A percentile compares a stretch with the other conserved stretches of the same genome.
phyloP scores from a whole-genome alignment of 768 basidiomycete genomes.

The Lanmaoa pseudosensibilis region DNA sequence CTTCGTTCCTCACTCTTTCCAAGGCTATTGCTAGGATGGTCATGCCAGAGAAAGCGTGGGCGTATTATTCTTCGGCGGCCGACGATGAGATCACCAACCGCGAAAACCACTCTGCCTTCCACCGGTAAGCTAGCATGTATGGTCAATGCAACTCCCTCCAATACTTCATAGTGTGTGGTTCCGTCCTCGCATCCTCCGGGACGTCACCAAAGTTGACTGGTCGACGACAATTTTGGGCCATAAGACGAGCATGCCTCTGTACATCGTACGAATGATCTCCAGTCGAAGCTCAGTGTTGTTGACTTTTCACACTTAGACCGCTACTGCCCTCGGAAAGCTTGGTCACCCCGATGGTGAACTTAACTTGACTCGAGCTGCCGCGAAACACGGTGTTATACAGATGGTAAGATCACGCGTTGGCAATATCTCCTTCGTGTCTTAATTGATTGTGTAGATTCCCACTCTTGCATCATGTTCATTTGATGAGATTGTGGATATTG shows the following conservation, averaged over 20 bases:
- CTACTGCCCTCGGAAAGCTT: slow-evolving; percentile 89
- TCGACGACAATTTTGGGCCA: slow-evolving; percentile 81
- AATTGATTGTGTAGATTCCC: slow-evolving; percentile 63
- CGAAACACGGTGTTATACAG: slow-evolving; percentile 71
- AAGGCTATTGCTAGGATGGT: slow-evolving; percentile 81
- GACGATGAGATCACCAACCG: slow-evolving; percentile 92
- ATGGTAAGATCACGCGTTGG: slow-evolving; percentile 45
- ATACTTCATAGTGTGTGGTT: slow-evolving; percentile 70
- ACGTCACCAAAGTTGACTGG: slow-evolving; percentile 86
- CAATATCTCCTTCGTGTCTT: background rate
- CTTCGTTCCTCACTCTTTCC: slow-evolving; percentile 6
- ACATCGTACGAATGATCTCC: slow-evolving; percentile 53
- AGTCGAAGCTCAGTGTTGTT: background rate
- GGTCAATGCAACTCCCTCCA: background rate
- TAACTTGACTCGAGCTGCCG: slow-evolving; percentile 86
- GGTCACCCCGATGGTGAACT: slow-evolving; percentile 96
- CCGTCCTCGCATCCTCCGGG: slow-evolving; percentile 79
- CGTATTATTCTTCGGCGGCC: slow-evolving; percentile 94
- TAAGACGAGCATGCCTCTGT: slow-evolving; percentile 72
- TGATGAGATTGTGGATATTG: slow-evolving; percentile 91
- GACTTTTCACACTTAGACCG: slow-evolving; percentile 44
- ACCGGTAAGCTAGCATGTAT: slow-evolving; percentile 50
- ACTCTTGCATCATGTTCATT: slow-evolving; percentile 95
- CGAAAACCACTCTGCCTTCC: slow-evolving; percentile 90
- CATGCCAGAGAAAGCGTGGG: slow-evolving; percentile 89